These are phyloP conservation scores for Actinomucor elegans DNA, from an alignment of 371 early-diverging fungal species.

Conservation along the genomic window DNA sequence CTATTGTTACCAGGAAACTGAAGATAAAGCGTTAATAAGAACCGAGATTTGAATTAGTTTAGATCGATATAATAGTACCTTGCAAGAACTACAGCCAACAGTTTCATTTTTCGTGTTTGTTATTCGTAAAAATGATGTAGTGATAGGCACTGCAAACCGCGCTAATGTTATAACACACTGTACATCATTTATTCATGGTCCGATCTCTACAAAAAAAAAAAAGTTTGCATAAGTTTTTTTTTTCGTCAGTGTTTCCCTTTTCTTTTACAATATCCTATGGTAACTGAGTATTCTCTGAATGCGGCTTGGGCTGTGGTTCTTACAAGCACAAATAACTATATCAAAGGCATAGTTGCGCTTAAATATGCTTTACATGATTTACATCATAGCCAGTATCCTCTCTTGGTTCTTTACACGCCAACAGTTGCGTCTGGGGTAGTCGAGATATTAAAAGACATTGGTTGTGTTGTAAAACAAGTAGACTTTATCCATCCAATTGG, in stretches of 20 bases:
- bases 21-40: no score
- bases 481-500: constrained; percentile 77
- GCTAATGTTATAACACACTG: no score
- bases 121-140: no score
- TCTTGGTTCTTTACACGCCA: constrained; percentile 73
- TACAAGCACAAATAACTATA: constrained; percentile 70
- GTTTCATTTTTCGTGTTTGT: constrained; percentile 14
- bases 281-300: background rate
- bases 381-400: constrained; percentile 57
- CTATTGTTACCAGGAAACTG: constrained; percentile 13
- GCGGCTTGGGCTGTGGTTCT: constrained; percentile 69
- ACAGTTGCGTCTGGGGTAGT: constrained; percentile 43
- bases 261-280: no score
- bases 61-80: no score
- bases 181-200: no score
- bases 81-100: constrained; percentile 5
- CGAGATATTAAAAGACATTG: constrained; percentile 55
- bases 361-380: constrained; percentile 69
- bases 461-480: constrained; percentile 62
- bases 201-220: background rate
- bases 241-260: background rate
- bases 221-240: no score
- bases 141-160: no score
- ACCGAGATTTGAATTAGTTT: no score
- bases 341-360: constrained; percentile 79